These are phyloP conservation scores for Ophiognomonia clavigignenti-juglandacearum DNA, from an alignment of 2,329 filamentous ascomycete genomes.

Conservation along the genomic window DNA sequence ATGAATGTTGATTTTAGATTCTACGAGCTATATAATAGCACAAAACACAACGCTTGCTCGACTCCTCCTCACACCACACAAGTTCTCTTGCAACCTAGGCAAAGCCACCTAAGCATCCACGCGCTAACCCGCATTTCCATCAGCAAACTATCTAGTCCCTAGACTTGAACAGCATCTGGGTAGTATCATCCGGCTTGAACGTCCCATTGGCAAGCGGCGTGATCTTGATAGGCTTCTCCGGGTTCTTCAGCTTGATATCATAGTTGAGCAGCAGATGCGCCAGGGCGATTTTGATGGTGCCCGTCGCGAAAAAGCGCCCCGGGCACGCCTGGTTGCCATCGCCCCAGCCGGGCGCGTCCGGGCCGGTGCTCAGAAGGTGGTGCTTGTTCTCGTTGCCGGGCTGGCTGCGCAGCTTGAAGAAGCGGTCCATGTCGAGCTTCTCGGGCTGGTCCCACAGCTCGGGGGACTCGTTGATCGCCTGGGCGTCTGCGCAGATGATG, in stretches of 20 bases:
- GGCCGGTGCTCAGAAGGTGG: slow-evolving; percentile 18
- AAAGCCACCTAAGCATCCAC: no score
- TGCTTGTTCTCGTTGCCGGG: slow-evolving; percentile 17
- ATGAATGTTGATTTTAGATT: no score
- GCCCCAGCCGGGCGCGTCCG: slow-evolving; percentile 20
- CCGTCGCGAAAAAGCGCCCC: slow-evolving; percentile 20
- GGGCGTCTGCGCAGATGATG: slow-evolving; percentile 19
- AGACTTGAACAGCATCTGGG: no score
- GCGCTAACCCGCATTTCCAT: no score
- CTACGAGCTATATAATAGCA: no score
- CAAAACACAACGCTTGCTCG: no score
- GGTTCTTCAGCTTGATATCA: slow-evolving; percentile 18
- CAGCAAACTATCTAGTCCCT: no score
- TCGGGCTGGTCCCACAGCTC: slow-evolving; percentile 18
- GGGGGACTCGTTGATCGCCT: slow-evolving; percentile 18
- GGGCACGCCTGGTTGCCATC: slow-evolving; percentile 23
- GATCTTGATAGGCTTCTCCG: no score
- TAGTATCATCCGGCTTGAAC: no score
- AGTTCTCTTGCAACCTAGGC: no score
- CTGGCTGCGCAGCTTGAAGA: slow-evolving; percentile 15
- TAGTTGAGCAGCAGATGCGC: slow-evolving; percentile 21
- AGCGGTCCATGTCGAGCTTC: slow-evolving; percentile 19
- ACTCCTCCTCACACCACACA: no score
- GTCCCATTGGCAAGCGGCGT: no score
- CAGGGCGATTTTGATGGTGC: slow-evolving; percentile 21